Conservation (phyloP, 208 protist genomes). For the Polymyxa betae region DNA sequence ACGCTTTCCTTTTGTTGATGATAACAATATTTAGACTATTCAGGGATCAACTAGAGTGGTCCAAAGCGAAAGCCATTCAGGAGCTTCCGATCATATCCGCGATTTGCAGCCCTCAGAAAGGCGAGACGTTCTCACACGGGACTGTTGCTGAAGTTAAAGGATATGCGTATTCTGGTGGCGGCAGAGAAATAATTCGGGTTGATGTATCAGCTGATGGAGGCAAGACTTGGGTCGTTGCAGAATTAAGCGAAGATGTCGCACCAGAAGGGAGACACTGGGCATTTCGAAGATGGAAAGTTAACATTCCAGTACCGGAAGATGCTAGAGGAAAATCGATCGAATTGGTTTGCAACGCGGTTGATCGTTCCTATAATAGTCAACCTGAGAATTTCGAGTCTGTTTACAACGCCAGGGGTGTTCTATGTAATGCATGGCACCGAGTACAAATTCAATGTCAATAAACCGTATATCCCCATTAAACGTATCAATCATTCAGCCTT, state of each 20-base stretch:
- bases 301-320: slow-evolving; percentile 63
- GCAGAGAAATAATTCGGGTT: slow-evolving; percentile 77
- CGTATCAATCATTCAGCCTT: neutral
- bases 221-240: slow-evolving; percentile 71
- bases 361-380: slow-evolving; percentile 74
- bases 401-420: slow-evolving; percentile 75
- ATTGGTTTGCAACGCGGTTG: slow-evolving; percentile 70
- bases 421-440: slow-evolving; percentile 73
- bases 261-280: slow-evolving; percentile 62
- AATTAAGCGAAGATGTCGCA: slow-evolving; percentile 55
- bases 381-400: slow-evolving; percentile 68
- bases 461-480: neutral
- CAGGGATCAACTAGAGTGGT: slow-evolving; percentile 68
- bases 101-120: slow-evolving; percentile 71
- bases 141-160: neutral
- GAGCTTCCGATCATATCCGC: slow-evolving; percentile 80
- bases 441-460: slow-evolving; percentile 61
- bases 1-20: neutral
- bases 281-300: slow-evolving; percentile 71
- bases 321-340: slow-evolving; percentile 64
- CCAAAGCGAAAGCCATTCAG: slow-evolving; percentile 67
- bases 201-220: slow-evolving; percentile 81
- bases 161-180: slow-evolving; percentile 66
- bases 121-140: slow-evolving; percentile 56
- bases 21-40: neutral